Percentiles rank a stretch among this genome's conserved stretches.
These are phyloP conservation scores for Prunus fruticosa DNA, from an alignment of 306 rosid species.

Conservation along the genomic window DNA sequence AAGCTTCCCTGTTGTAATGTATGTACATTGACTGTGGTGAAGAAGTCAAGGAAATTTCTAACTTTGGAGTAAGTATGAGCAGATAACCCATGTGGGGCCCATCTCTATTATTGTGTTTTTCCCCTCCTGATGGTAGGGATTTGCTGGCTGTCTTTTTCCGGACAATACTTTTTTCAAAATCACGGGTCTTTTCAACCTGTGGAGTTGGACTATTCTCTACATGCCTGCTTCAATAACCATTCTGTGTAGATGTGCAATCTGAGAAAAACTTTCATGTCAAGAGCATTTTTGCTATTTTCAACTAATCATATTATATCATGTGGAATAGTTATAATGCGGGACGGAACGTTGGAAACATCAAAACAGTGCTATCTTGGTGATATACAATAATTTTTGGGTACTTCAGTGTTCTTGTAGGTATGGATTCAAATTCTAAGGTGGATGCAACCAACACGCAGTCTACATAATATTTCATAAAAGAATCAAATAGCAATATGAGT, in stretches of 20 bases:
- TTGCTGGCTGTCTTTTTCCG: conserved; percentile 20
- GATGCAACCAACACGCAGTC: no score
- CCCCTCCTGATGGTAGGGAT: conserved; percentile 35
- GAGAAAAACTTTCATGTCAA: no score
- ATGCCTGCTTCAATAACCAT: background rate
- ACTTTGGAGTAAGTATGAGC: conserved; percentile 1
- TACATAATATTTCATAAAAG: no score
- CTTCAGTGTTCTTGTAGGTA: no score
- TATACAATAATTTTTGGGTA: no score
- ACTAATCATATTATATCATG: rapidly evolving
- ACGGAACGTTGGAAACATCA: no score
- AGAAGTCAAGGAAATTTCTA: background rate
- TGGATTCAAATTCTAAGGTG: no score
- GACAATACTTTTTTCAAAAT: conserved; percentile 16
- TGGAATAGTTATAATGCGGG: no score
- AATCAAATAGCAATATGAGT: background rate
- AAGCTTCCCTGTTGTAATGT: background rate
- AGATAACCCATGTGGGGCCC: conserved; percentile 16
- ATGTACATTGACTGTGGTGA: conserved; percentile 8
- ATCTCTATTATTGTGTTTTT: conserved; percentile 30
- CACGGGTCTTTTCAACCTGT: conserved; percentile 21
- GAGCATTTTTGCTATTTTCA: no score
- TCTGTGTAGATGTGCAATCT: background rate
- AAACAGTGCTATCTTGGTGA: rapidly evolving
- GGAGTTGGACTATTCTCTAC: conserved; percentile 3